Evolutionary conservation across 495 filamentous ascomycete genomes (phyloP).

Genomic region (Penicillium turbatum): DNA sequence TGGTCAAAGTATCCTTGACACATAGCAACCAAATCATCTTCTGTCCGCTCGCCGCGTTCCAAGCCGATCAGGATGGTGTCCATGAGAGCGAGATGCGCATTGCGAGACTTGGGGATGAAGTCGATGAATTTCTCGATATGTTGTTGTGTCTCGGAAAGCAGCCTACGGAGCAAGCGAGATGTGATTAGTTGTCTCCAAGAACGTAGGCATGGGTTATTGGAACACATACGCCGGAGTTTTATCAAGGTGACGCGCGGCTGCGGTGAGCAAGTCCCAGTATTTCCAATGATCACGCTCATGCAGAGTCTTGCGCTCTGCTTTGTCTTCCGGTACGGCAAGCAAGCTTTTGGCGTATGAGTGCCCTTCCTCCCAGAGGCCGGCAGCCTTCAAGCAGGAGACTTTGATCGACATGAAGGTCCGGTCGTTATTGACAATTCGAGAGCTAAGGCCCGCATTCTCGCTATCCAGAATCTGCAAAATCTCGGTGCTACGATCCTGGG

Average conservation of each 20-base stretch:
- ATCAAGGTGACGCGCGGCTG: slow-evolving; percentile 22
- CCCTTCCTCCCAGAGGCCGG: slow-evolving; percentile 44
- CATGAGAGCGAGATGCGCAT: slow-evolving; percentile 43
- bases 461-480: slow-evolving; percentile 49
- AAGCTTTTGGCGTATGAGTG: slow-evolving; percentile 40
- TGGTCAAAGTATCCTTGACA: slow-evolving; percentile 48
- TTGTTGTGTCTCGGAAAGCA: slow-evolving; percentile 26
- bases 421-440: slow-evolving; percentile 49
- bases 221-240: slow-evolving; percentile 33
- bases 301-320: slow-evolving; percentile 31
- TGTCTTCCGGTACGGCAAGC: slow-evolving; percentile 33
- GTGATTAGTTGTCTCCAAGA: not conserved
- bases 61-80: slow-evolving; percentile 26
- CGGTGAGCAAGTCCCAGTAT: slow-evolving; percentile 48
- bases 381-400: slow-evolving; percentile 41
- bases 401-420: slow-evolving; percentile 47
- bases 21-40: slow-evolving; percentile 35
- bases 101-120: slow-evolving; percentile 42
- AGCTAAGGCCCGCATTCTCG: slow-evolving; percentile 46
- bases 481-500: slow-evolving; percentile 44
- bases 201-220: not conserved
- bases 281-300: slow-evolving; percentile 54
- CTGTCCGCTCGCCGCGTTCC: slow-evolving; percentile 28
- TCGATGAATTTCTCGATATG: slow-evolving; percentile 36
- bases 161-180: slow-evolving; percentile 18